Percentiles rank a stretch among this genome's conserved stretches.
Evolutionary conservation across 345 rosid genomes (phyloP).

Genomic region (Orychophragmus violaceus): DNA sequence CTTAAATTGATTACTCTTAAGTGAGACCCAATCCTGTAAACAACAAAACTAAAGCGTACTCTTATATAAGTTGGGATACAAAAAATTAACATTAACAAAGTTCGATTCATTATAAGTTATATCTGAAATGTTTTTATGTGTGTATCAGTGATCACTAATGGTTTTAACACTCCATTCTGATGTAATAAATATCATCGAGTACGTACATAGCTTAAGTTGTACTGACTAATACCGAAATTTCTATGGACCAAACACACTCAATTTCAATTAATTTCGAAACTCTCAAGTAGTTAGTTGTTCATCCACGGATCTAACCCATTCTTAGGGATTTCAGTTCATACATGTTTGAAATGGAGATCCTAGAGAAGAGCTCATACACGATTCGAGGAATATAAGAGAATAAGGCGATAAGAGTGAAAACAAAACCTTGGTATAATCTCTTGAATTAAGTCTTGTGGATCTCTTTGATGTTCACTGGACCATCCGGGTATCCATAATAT

Average conservation of each 20-base stretch:
- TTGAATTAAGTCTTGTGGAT: slow-evolving; percentile 81
- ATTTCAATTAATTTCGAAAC: background rate
- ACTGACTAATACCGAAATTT: background rate
- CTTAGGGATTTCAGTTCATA: background rate
- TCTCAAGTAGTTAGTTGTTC: background rate
- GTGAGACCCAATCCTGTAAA: no score
- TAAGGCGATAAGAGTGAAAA: background rate
- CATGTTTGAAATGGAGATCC: background rate
- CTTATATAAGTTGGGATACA: background rate
- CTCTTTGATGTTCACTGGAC: slow-evolving; percentile 55
- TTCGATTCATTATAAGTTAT: background rate
- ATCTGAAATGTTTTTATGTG: background rate
- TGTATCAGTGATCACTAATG: background rate
- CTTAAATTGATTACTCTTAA: no score
- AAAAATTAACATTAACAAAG: background rate
- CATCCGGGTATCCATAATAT: slow-evolving; percentile 78
- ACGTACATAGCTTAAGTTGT: background rate
- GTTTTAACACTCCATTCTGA: background rate
- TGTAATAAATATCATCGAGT: background rate
- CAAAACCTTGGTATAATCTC: slow-evolving; percentile 55
- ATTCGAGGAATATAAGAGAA: background rate
- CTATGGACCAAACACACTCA: background rate
- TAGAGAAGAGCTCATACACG: background rate
- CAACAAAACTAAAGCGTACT: no score
- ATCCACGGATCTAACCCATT: background rate